Conservation (phyloP, 2,329 filamentous ascomycete species). For the Phaeophleospora eucalypticola region DNA sequence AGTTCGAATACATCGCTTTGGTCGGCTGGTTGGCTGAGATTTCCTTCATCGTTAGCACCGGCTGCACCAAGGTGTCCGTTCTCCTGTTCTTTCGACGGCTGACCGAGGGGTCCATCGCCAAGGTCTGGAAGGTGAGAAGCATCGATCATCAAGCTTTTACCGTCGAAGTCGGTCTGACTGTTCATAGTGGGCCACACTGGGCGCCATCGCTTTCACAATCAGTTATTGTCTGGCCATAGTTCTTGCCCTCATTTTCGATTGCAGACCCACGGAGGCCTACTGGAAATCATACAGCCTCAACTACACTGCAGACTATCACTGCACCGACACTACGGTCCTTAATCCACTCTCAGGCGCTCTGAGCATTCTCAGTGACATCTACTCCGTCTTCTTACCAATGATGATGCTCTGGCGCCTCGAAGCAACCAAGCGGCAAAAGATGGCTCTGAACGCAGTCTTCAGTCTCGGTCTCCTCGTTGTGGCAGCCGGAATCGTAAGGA, state of each 20-base stretch:
- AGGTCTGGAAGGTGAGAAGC: conserved; percentile 25
- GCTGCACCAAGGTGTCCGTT: conserved; percentile 35
- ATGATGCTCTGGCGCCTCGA: conserved; percentile 43
- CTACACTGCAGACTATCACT: conserved; percentile 33
- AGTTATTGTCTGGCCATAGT: conserved; percentile 38
- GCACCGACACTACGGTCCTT: conserved; percentile 36
- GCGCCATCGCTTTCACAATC: conserved; percentile 36
- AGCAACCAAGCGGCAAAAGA: conserved; percentile 41
- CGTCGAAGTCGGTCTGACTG: too few relatives aligned
- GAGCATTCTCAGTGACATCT: conserved; percentile 38
- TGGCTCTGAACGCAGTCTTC: conserved; percentile 42
- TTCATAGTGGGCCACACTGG: conserved; percentile 36
- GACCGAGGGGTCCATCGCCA: conserved; percentile 32
- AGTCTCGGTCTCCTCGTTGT: conserved; percentile 27
- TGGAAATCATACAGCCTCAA: conserved; percentile 36
- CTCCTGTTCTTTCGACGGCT: conserved; percentile 42
- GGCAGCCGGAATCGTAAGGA: conserved; percentile 31
- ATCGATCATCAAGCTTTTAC: too few relatives aligned
- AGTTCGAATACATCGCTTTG: conserved; percentile 23
- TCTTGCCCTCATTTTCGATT: conserved; percentile 34
- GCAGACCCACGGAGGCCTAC: conserved; percentile 38
- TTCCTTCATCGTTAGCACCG: conserved; percentile 31
- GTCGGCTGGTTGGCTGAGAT: conserved; percentile 33
- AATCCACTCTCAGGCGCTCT: conserved; percentile 39
- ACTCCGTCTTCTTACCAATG: conserved; percentile 40